Evolutionary conservation across 495 filamentous ascomycete genomes (phyloP), one percentile per base, ranked within the genome.

Genomic region (Hapsidospora chrysogenum): DNA sequence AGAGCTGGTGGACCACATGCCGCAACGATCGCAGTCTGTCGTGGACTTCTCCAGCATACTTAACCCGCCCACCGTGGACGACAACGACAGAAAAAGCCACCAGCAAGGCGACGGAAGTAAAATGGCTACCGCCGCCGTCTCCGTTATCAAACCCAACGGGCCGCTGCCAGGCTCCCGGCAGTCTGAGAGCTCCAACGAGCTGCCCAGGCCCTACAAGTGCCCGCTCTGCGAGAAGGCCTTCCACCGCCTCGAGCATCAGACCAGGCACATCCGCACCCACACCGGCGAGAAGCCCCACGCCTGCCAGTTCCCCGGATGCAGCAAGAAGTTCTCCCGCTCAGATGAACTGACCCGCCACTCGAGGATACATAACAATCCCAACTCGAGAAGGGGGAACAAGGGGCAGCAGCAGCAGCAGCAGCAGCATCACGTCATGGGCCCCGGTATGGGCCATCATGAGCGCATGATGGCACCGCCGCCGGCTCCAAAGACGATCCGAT

Each of bases 191-290:
- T 38, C 52, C 35, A 62, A 56, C 48, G 89, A 96, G 56, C 69
- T 96, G 3, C 92, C 89, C 26, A 76, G 92, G 25, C 89, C 89
- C 0, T 97, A 97, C 70, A 95, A 96, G 60, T 97, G 89, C 52
- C 87, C 89, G 28, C 66, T 97, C 32, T 97, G 89, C 68, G 92
- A 96, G 48, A 94, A 95, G 66, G 89, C 89, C 21, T 97, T 97
- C 65, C 89, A 97, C 68, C 82, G 89, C 41, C 68, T 97, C 33
- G 89, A 97, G 61, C 89, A 97, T 53, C 89, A 97, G 63, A 97
- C 89, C 18, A 72, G 89, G 42, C 89, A 97, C 54, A 96, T 97
- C 50, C 74, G 89, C 44, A 96, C 92, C 6, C 89, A 97, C 54
- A 97, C 89, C 2, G 92, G 89, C 40, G 89, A 97, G 63, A 97